These are phyloP conservation scores for Hanseniaspora taiwanica DNA, from an alignment of 805 yeast genomes.

Conservation along the genomic window DNA sequence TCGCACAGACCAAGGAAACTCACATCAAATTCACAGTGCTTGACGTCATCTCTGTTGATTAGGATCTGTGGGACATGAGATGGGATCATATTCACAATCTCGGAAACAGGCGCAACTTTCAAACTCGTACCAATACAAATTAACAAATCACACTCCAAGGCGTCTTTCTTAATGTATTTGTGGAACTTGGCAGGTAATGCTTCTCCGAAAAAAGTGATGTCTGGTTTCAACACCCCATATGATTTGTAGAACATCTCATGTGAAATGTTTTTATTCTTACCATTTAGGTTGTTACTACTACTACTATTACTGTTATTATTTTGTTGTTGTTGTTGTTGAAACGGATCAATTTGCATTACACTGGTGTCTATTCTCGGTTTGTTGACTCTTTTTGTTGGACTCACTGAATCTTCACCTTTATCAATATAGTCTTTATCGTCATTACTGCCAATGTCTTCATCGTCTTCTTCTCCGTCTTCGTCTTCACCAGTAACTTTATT, in stretches of 20 bases:
- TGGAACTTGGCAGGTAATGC: slow-evolving; percentile 62
- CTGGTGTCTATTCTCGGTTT: background rate
- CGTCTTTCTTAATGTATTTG: slow-evolving; percentile 43
- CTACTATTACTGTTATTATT: too few relatives aligned
- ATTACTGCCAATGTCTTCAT: background rate
- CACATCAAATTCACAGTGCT: slow-evolving; percentile 69
- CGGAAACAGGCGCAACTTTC: slow-evolving; percentile 85
- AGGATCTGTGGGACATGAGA: slow-evolving; percentile 70
- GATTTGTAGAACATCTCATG: slow-evolving; percentile 27
- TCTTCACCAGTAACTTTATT: slow-evolving; percentile 13
- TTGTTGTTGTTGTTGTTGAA: too few relatives aligned
- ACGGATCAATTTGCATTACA: too few relatives aligned
- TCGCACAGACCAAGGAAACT: slow-evolving; percentile 72
- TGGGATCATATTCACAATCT: slow-evolving; percentile 64
- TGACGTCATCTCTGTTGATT: slow-evolving; percentile 64
- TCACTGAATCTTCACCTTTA: slow-evolving; percentile 6
- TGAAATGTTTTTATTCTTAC: too few relatives aligned
- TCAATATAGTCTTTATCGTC: background rate
- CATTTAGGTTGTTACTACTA: too few relatives aligned
- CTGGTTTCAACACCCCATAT: slow-evolving; percentile 81
- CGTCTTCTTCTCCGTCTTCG: slow-evolving; percentile 12
- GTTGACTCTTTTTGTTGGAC: slow-evolving; percentile 3
- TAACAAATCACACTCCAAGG: slow-evolving; percentile 57
- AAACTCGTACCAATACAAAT: slow-evolving; percentile 83
- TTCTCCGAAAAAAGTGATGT: slow-evolving; percentile 86